These are phyloP conservation scores for Lactifluus subvellereus DNA, from an alignment of 768 basidiomycete genomes.

Conservation along the genomic window DNA sequence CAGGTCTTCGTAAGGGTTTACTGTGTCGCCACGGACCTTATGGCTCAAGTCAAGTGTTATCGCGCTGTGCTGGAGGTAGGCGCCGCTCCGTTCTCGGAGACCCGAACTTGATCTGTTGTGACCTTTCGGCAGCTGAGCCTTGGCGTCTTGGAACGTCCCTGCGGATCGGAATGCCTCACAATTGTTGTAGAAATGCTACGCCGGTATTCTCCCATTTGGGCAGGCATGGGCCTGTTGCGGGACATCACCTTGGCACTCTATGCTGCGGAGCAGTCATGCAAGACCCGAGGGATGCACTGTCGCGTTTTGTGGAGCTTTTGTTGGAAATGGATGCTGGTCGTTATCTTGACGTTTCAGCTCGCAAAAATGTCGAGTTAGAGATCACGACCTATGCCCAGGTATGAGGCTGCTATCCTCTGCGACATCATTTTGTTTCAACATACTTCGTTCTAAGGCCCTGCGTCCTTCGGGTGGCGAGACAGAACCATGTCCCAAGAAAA, in stretches of 20 bases:
- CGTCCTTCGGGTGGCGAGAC: conserved; percentile 35
- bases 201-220: conserved; percentile 69
- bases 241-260: conserved; percentile 55
- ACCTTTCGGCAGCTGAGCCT: conserved; percentile 31
- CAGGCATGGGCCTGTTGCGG: conserved; percentile 60
- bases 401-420: conserved; percentile 24
- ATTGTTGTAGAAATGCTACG: conserved; percentile 68
- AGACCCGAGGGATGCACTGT: conserved; percentile 57
- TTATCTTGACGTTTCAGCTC: conserved; percentile 48
- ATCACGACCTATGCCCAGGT: conserved; percentile 58
- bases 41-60: conserved; percentile 59
- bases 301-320: conserved; percentile 57
- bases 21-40: conserved; percentile 50
- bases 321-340: conserved; percentile 58
- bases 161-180: conserved; percentile 47
- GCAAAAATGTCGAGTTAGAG: conserved; percentile 57
- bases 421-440: background rate
- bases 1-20: conserved; percentile 46
- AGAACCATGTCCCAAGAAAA: conserved; percentile 33
- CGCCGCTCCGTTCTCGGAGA: background rate
- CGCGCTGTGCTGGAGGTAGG: conserved; percentile 64
- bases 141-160: conserved; percentile 46
- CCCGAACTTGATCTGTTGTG: background rate
- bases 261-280: conserved; percentile 56
- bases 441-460: conserved; percentile 33